Evolutionary conservation across 306 rosid genomes (phyloP).

Genomic region (Echinosophora koreensis): DNA sequence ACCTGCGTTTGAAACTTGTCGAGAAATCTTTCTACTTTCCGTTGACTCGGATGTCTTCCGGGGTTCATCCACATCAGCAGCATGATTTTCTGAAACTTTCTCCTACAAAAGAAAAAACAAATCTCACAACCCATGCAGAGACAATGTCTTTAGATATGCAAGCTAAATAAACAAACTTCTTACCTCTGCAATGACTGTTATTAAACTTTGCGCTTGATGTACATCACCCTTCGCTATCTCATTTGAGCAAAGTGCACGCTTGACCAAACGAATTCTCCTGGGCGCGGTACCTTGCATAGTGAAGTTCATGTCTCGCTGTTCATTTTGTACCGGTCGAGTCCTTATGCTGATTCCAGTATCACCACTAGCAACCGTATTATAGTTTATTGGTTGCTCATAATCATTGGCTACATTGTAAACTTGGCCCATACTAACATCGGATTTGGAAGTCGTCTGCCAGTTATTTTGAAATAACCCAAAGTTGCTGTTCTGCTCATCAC

Average conservation of each 20-base stretch:
- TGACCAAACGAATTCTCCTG: conserved; percentile 64
- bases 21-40: conserved; percentile 41
- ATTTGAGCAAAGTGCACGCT: conserved; percentile 28
- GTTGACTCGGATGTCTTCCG: conserved; percentile 41
- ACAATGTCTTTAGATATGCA: conserved; percentile 16
- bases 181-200: conserved; percentile 60
- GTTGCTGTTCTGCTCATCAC: conserved; percentile 42
- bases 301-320: conserved; percentile 21
- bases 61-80: conserved; percentile 39
- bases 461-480: conserved; percentile 36
- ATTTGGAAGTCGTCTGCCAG: conserved; percentile 48
- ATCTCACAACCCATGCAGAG: conserved; percentile 39
- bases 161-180: conserved; percentile 43
- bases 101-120: conserved; percentile 60
- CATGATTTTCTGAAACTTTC: conserved; percentile 50
- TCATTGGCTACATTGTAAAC: conserved; percentile 20
- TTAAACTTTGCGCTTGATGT: conserved; percentile 51
- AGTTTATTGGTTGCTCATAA: conserved; percentile 51
- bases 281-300: conserved; percentile 55
- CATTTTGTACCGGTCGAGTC: conserved; percentile 47
- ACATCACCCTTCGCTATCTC: not conserved
- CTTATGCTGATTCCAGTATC: conserved; percentile 58
- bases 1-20: conserved; percentile 33
- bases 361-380: conserved; percentile 24
- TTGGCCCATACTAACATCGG: conserved; percentile 52